phyloP scores from a whole-genome alignment of 2,329 filamentous ascomycete species.

The Myriangium duriaei region DNA sequence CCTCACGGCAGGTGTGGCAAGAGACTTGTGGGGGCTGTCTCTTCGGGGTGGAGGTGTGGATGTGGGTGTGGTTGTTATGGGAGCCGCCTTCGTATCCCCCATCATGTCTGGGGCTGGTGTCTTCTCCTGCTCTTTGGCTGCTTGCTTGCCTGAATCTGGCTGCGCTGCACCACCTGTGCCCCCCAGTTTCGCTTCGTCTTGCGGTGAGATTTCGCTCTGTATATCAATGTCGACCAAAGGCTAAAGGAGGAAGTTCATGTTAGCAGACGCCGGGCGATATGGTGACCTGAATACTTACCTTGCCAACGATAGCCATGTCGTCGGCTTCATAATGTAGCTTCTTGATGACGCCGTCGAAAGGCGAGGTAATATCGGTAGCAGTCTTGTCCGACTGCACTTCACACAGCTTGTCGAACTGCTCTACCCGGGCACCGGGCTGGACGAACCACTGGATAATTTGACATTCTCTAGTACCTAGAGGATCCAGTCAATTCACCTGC shows the following conservation, averaged over 20 bases:
- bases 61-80: background rate
- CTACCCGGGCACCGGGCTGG: conserved; percentile 83
- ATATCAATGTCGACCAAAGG: conserved; percentile 93
- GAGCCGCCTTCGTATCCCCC: no score
- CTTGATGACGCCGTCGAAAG: conserved; percentile 90
- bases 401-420: conserved; percentile 95
- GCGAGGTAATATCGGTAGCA: conserved; percentile 71
- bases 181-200: conserved; percentile 37
- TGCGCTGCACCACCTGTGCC: conserved; percentile 15
- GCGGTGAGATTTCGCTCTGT: conserved; percentile 57
- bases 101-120: background rate
- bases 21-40: conserved; percentile 25
- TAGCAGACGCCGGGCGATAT: background rate
- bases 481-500: conserved; percentile 11
- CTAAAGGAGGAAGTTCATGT: conserved; percentile 27
- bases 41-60: background rate
- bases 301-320: conserved; percentile 91
- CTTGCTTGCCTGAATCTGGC: conserved; percentile 12
- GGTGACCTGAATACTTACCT: conserved; percentile 27
- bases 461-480: conserved; percentile 83
- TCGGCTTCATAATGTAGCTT: conserved; percentile 92
- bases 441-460: conserved; percentile 99
- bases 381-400: conserved; percentile 99
- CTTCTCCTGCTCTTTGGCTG: conserved; percentile 7
- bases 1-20: conserved; percentile 86